Evolutionary conservation across 768 basidiomycete genomes (phyloP).

Genomic region (Suillus placidus): DNA sequence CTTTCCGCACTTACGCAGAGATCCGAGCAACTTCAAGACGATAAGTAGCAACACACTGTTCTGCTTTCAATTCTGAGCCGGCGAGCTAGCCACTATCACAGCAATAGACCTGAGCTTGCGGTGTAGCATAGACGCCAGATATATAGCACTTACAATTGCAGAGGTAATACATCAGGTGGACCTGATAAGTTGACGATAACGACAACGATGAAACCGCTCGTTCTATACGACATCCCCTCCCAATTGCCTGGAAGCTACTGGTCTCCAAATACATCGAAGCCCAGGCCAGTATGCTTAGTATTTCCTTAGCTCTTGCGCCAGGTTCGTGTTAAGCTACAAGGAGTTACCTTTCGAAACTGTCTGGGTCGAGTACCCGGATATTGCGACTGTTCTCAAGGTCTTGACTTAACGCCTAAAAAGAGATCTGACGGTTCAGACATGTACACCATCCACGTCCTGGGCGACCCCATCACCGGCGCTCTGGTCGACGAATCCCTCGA

Average conservation of each 20-base stretch:
- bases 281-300: conserved; percentile 22
- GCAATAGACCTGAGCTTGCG: background rate
- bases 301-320: conserved; percentile 10
- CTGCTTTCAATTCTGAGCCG: no score
- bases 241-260: conserved; percentile 26
- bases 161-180: background rate
- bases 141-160: background rate
- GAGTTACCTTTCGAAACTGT: conserved; percentile 45
- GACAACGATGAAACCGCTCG: conserved; percentile 14
- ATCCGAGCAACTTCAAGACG: no score
- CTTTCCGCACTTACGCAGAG: no score
- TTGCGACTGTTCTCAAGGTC: conserved; percentile 39
- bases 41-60: no score
- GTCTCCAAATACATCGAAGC: conserved; percentile 39
- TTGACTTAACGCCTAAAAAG: conserved; percentile 13
- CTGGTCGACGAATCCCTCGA: conserved; percentile 42
- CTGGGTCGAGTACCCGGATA: conserved; percentile 55
- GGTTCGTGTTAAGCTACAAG: conserved; percentile 37
- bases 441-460: conserved; percentile 51
- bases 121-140: background rate
- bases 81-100: no score
- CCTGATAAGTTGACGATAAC: background rate
- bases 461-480: conserved; percentile 41
- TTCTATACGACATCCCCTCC: conserved; percentile 33
- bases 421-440: conserved; percentile 24